Evolutionary conservation across 768 basidiomycete species (phyloP).

Genomic region (Crucibulum laeve): DNA sequence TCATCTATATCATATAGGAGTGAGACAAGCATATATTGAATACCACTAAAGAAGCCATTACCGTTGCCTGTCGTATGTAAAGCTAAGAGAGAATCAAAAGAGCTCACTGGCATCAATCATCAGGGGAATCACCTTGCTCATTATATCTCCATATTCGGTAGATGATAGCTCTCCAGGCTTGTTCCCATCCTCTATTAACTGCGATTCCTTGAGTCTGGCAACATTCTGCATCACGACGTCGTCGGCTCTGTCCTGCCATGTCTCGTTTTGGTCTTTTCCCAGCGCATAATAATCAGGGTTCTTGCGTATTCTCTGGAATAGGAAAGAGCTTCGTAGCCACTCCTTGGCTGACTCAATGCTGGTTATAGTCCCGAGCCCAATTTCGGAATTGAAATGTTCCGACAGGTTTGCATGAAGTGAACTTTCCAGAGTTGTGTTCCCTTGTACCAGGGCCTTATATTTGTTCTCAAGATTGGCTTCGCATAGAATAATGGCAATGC

Average conservation of each 20-base stretch:
- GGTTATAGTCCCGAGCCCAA: constrained; percentile 81
- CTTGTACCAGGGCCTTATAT: constrained; percentile 65
- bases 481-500: constrained; percentile 80
- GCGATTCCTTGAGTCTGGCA: constrained; percentile 50
- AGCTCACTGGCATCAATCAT: constrained; percentile 4
- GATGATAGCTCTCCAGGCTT: constrained; percentile 44
- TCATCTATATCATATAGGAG: constrained; percentile 55
- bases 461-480: constrained; percentile 68
- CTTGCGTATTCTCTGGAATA: constrained; percentile 80
- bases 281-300: constrained; percentile 79
- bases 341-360: constrained; percentile 62
- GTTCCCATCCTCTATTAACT: constrained; percentile 48
- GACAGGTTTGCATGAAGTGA: constrained; percentile 76
- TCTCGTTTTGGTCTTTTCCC: constrained; percentile 47
- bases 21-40: neutral
- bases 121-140: constrained; percentile 60
- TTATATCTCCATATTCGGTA: constrained; percentile 80
- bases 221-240: constrained; percentile 71
- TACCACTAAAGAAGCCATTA: constrained; percentile 17
- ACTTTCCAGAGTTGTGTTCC: constrained; percentile 79
- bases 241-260: constrained; percentile 70
- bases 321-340: constrained; percentile 84
- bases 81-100: constrained; percentile 38
- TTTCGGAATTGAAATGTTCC: constrained; percentile 94
- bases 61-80: constrained; percentile 70